Base-by-base conservation (phyloP, 495 filamentous ascomycete genomes). In the Lepidopterella palustris region DNA sequence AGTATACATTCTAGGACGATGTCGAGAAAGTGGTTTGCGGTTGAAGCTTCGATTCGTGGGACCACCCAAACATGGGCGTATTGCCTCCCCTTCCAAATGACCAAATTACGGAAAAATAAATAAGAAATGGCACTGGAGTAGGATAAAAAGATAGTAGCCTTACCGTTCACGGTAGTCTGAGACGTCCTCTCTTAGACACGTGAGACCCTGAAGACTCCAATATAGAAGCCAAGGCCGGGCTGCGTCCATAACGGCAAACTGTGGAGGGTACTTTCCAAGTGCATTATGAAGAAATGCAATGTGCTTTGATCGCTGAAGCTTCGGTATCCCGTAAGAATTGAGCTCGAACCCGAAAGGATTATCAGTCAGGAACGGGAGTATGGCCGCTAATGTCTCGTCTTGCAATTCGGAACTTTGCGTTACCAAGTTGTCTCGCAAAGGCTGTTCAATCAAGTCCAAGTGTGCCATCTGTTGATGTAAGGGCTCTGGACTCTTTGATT, bases 211-310 rank as follows among this genome's bases (percentile, higher is more conserved):
- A 28, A 97, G 73, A 42, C 81, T 85, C 93, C 93, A 98, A 73
- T 97, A 97, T 61, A 93, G 74, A 65, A 96, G 80, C 93, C 93
- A 98, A 1, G 93, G 90, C 48, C 93, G 78, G 65, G 84, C 87
- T 15, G 93, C 85, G 76, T 98, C 93, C 51, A 87, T 78, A 1
- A 74, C 74, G 21, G 86, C 82, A 64, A 86, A 93, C 10, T 73
- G 71, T 2, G 77, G 70, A 0, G 90, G 88, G 57, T 93, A 83
- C 18, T 76, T 71, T 39, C 78, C 78, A 18, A 98, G 75, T 25
- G 79, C 76, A 40, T 80, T 76, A 52, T 84, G 85, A 23, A 96
- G 78, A 69, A 92, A 98, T n/a, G 60, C 72, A 60, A 87, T 77
- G 76, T 98, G 93, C 35, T 78, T 73, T 58, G 82, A 77, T 9